Evolutionary conservation across 164 flowering plant genomes (phyloP).

Genomic region (Umbilicus rupestris): DNA sequence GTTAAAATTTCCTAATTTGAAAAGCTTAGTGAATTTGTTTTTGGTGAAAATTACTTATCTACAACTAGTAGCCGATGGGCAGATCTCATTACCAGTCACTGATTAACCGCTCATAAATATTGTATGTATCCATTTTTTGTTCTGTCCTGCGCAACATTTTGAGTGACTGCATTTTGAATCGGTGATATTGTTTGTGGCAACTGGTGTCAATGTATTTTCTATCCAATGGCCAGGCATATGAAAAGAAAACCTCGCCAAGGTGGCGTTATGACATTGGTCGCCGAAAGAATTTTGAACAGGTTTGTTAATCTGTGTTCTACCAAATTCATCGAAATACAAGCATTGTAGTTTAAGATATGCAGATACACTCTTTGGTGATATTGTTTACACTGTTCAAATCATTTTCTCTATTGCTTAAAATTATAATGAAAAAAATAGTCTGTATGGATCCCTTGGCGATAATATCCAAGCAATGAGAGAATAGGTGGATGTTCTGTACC

Average conservation of each 20-base stretch:
- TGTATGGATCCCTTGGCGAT: too few species aligned
- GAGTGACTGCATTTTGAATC: background rate
- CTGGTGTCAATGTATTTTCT: background rate
- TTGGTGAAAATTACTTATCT: background rate
- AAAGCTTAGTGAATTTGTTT: background rate
- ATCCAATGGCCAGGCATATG: constrained; percentile 58
- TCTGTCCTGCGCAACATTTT: background rate
- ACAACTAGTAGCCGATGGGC: background rate
- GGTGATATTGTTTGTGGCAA: background rate
- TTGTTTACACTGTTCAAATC: too few species aligned
- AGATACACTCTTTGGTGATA: too few species aligned
- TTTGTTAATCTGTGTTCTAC: background rate
- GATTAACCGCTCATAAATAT: background rate
- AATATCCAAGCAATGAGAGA: too few species aligned
- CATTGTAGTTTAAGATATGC: too few species aligned
- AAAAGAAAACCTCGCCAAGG: constrained; percentile 80
- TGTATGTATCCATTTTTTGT: background rate
- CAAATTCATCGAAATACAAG: background rate
- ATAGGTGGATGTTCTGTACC: background rate
- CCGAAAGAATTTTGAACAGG: constrained; percentile 32
- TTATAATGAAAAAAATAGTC: too few species aligned
- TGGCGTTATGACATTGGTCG: constrained; percentile 79
- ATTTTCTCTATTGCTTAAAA: too few species aligned
- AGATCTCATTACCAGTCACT: background rate
- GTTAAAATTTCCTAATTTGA: background rate